These are phyloP conservation scores for Yarrowia hollandica DNA, from an alignment of 805 yeast genomes.

Conservation along the genomic window DNA sequence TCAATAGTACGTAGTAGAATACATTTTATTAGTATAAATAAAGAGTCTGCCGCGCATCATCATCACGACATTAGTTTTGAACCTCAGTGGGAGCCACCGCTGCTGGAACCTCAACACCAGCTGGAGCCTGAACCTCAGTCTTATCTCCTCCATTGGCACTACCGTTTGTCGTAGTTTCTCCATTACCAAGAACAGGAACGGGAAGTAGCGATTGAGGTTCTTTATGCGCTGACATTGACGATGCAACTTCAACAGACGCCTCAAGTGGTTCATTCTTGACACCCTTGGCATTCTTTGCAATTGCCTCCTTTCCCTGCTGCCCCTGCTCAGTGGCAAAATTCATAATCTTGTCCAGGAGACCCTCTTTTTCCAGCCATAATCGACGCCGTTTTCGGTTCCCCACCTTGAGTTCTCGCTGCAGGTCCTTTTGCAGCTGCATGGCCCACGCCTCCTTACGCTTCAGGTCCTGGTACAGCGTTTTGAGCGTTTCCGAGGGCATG, in stretches of 20 bases:
- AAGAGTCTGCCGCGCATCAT: no score
- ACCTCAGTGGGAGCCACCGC: no score
- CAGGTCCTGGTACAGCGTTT: conserved; percentile 28
- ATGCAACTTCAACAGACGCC: not conserved
- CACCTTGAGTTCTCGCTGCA: conserved; percentile 35
- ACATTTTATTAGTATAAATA: no score
- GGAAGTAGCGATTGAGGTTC: not conserved
- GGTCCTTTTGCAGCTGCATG: conserved; percentile 34
- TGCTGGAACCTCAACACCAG: no score
- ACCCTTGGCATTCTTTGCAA: not conserved
- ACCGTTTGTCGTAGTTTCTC: no score
- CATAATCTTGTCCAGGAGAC: conserved; percentile 36
- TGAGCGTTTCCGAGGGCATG: not conserved
- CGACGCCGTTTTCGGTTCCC: conserved; percentile 33
- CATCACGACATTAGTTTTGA: no score
- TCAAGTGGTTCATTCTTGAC: not conserved
- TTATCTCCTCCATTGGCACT: no score
- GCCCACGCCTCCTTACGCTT: conserved; percentile 42
- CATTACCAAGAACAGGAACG: not conserved
- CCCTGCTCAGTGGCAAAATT: not conserved
- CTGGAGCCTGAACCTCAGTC: no score
- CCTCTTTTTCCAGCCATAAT: conserved; percentile 44
- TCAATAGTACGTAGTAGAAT: no score
- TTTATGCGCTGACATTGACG: not conserved
- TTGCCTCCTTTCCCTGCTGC: no score